Evolutionary conservation across 148 eudicot genomes (phyloP), one percentile per base, ranked within the genome.

Genomic region (Silene uniflora): DNA sequence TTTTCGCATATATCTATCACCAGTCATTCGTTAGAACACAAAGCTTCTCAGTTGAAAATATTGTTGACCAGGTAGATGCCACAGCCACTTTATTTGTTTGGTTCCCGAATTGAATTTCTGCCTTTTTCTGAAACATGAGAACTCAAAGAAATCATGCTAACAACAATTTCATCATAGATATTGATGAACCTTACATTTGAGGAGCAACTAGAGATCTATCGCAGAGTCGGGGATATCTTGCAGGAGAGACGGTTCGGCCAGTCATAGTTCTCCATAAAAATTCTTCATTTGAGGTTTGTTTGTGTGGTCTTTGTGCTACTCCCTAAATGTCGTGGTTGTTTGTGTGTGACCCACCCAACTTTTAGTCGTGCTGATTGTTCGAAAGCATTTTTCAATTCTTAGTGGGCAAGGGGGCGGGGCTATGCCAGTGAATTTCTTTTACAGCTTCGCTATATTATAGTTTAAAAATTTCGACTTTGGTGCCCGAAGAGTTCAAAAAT

Each of bases 1-100:
- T 86, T 62, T 86, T 86, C 47, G 89, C 89, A 12, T 86, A 86
- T 61, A 86, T 86, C 78, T 86, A 86, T 67, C 89, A 86, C 69
- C 89, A 86, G 68, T 86, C 89, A 25, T 86, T 86, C 67, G 85
- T 86, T 59, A 76, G 78, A 69, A 55, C 89, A 56, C 82, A 86
- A 71, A 82, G 72, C 84, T 76, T 84, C 63, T 80, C 87, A 1
- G 85, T 86, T 44, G 89, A 86, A 73, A 69, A 76, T 21, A 67
- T 86, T 23, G 62, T 86, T 60, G 87, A 86, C 73, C 87, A 84
- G 89, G 89, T 84, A 77, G 16, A 62, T 14, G 10, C 25, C 19
- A 27, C 39, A 42, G 18, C 56, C 24, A 22, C 32, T 29, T 39
- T 49, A 29, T 59, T n/a, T 29, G 18, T 29, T 22, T 29, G n/a